Percentiles rank a stretch among this genome's conserved stretches.
phyloP scores from a whole-genome alignment of 805 yeast species.

The Metschnikowia henanensis region DNA sequence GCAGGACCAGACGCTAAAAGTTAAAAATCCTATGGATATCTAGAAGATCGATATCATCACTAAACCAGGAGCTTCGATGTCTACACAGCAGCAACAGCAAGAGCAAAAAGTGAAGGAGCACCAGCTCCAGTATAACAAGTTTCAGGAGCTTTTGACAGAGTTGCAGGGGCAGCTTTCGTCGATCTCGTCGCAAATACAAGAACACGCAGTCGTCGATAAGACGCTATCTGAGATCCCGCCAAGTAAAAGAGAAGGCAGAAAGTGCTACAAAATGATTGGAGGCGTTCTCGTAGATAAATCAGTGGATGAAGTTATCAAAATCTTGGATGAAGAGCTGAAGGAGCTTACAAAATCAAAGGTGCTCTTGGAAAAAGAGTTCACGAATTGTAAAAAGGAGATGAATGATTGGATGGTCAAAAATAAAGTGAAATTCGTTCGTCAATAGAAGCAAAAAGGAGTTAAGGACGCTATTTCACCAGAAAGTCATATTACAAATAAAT shows the following conservation, averaged over 20 bases:
- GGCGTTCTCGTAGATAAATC: conserved; percentile 85
- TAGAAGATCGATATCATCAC: background rate
- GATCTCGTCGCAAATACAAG: conserved; percentile 38
- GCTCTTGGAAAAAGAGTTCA: conserved; percentile 27
- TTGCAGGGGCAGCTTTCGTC: conserved; percentile 39
- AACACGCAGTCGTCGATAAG: conserved; percentile 42
- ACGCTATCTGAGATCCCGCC: conserved; percentile 38
- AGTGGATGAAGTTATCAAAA: conserved; percentile 72
- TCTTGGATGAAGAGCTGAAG: conserved; percentile 51
- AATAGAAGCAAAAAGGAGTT: conserved; percentile 3
- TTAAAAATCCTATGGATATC: no score
- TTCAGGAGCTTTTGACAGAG: conserved; percentile 39
- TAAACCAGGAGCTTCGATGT: conserved; percentile 9
- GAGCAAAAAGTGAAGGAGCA: conserved; percentile 41
- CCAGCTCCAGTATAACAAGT: conserved; percentile 41
- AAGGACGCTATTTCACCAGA: background rate
- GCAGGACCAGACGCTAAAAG: background rate
- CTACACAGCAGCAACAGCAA: conserved; percentile 19
- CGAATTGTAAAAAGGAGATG: conserved; percentile 30
- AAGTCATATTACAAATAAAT: background rate
- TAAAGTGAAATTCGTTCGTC: conserved; percentile 42
- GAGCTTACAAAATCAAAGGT: conserved; percentile 21
- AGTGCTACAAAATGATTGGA: conserved; percentile 92
- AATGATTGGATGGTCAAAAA: conserved; percentile 42
- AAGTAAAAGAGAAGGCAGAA: conserved; percentile 49